phyloP scores from a whole-genome alignment of 495 filamentous ascomycete genomes.

The Physcia stellaris region DNA sequence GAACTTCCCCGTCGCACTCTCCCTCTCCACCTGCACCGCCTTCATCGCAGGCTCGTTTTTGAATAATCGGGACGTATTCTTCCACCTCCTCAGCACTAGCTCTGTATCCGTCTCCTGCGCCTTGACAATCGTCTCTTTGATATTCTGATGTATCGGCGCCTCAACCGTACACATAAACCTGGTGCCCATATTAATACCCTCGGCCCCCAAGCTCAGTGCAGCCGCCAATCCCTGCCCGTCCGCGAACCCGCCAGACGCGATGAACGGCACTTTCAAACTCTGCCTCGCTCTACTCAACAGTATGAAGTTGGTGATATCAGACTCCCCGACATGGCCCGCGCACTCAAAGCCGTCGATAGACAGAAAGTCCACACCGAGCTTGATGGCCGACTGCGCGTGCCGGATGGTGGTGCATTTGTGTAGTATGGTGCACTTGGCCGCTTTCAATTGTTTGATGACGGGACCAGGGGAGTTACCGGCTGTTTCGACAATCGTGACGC shows the following conservation, averaged over 20 bases:
- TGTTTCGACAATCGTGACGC: slow-evolving; percentile 89
- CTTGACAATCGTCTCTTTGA: slow-evolving; percentile 85
- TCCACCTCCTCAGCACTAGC: slow-evolving; percentile 79
- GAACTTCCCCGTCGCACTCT: slow-evolving; percentile 81
- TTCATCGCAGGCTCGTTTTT: slow-evolving; percentile 76
- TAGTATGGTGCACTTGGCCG: slow-evolving; percentile 60
- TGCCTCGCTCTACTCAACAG: slow-evolving; percentile 77
- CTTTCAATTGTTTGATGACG: slow-evolving; percentile 80
- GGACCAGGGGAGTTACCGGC: slow-evolving; percentile 90
- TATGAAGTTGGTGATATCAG: slow-evolving; percentile 96
- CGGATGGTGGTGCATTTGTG: slow-evolving; percentile 98
- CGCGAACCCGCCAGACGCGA: slow-evolving; percentile 89
- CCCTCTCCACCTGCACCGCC: slow-evolving; percentile 67
- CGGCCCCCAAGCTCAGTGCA: slow-evolving; percentile 79
- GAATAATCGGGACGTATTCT: slow-evolving; percentile 80
- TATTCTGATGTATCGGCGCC: slow-evolving; percentile 73
- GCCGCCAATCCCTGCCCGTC: slow-evolving; percentile 91
- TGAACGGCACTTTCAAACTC: slow-evolving; percentile 75
- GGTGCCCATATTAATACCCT: slow-evolving; percentile 91
- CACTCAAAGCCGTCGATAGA: slow-evolving; percentile 97
- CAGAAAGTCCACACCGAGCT: slow-evolving; percentile 92
- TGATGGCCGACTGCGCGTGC: slow-evolving; percentile 82
- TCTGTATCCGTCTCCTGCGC: slow-evolving; percentile 85
- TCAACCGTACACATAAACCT: slow-evolving; percentile 62
- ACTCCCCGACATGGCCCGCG: slow-evolving; percentile 90